Percentiles rank a stretch among this genome's conserved stretches.
phyloP scores from a whole-genome alignment of 768 basidiomycete genomes.

The Podaxis mareebaensis region DNA sequence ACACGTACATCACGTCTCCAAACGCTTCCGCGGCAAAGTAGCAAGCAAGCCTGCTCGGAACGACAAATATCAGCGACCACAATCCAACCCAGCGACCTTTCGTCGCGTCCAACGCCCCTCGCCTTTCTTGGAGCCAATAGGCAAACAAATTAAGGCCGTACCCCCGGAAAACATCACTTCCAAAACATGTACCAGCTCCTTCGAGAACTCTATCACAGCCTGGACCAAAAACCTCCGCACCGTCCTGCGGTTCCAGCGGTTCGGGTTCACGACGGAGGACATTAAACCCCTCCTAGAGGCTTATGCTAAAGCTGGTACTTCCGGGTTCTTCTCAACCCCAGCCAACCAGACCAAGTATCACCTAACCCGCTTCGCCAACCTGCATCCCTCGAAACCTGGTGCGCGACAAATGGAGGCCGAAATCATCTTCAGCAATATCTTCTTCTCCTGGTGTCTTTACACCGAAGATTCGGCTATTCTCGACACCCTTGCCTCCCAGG shows the following conservation, averaged over 20 bases:
- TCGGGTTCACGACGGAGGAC: neutral
- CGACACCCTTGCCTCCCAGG: neutral
- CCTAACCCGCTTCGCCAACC: neutral
- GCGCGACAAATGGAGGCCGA: constrained; percentile 1
- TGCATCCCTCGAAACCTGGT: neutral
- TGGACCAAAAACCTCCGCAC: neutral
- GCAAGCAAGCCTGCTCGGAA: neutral
- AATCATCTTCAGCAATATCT: constrained; percentile 12
- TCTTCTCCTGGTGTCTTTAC: constrained; percentile 7
- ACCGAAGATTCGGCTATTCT: neutral
- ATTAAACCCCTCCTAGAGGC: neutral
- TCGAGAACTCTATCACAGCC: neutral
- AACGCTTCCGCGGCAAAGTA: neutral
- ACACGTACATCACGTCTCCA: neutral
- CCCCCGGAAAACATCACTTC: neutral
- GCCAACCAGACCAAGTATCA: constrained; percentile 6
- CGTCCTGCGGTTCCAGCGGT: neutral
- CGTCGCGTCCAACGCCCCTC: neutral
- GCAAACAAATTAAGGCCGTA: neutral
- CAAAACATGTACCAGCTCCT: neutral
- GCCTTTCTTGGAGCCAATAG: neutral
- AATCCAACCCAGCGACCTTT: too few relatives aligned
- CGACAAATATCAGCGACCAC: neutral
- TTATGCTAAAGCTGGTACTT: neutral
- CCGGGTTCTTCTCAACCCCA: neutral